Evolutionary conservation across 2,329 filamentous ascomycete species (phyloP).

Genomic region (Knufia petricola): DNA sequence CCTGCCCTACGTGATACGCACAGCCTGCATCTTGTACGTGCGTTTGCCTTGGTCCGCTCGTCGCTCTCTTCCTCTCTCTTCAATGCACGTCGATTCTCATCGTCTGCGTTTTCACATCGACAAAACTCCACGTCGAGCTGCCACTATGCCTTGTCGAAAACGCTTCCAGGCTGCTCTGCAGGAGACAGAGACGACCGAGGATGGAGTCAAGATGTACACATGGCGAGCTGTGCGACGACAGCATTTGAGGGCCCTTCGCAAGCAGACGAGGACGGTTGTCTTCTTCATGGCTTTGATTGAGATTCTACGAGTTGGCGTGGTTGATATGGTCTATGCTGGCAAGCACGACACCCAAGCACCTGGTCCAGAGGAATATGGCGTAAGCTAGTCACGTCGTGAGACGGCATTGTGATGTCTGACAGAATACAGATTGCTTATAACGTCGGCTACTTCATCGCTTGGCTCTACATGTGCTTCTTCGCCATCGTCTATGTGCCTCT

Average conservation of each 20-base stretch:
- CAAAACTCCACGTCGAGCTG: background rate
- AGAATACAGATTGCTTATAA: constrained; percentile 19
- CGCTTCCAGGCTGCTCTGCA: constrained; percentile 9
- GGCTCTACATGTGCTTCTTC: constrained; percentile 21
- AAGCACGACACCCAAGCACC: constrained; percentile 16
- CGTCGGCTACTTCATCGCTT: constrained; percentile 20
- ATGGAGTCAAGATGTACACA: constrained; percentile 14
- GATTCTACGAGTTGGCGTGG: constrained; percentile 17
- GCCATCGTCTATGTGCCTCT: constrained; percentile 18
- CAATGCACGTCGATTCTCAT: constrained; percentile 22
- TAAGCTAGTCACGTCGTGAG: constrained; percentile 8
- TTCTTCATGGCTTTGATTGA: constrained; percentile 21
- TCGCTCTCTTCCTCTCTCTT: background rate
- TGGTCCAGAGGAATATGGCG: constrained; percentile 19
- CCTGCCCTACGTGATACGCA: no score
- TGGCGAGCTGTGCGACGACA: constrained; percentile 19
- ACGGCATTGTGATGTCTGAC: constrained; percentile 1
- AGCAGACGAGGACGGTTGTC: constrained; percentile 17
- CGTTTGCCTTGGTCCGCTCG: no score
- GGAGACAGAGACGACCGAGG: constrained; percentile 12
- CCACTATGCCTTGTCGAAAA: constrained; percentile 19
- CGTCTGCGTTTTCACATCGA: constrained; percentile 16
- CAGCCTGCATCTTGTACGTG: no score
- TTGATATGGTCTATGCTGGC: constrained; percentile 20
- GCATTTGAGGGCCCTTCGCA: constrained; percentile 20